These are phyloP conservation scores for Lachancea waltii DNA, from an alignment of 805 yeast genomes.

Conservation along the genomic window DNA sequence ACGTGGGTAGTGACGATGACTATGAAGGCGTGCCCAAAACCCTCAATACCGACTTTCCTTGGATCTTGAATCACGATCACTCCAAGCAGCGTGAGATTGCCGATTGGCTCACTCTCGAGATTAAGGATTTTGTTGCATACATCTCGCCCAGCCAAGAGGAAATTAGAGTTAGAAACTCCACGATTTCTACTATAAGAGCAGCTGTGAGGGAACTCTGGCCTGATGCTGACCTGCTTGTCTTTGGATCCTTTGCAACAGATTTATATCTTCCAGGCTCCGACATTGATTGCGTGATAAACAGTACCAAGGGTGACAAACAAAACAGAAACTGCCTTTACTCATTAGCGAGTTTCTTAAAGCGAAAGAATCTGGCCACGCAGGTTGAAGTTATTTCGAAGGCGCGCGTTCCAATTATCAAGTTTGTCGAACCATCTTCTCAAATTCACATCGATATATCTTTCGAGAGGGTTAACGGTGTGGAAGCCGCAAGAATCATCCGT, in stretches of 20 bases:
- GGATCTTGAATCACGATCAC: slow-evolving; percentile 77
- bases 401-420: slow-evolving; percentile 89
- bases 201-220: slow-evolving; percentile 61
- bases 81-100: slow-evolving; percentile 69
- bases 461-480: slow-evolving; percentile 75
- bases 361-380: slow-evolving; percentile 53
- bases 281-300: slow-evolving; percentile 84
- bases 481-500: slow-evolving; percentile 72
- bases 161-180: slow-evolving; percentile 55
- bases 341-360: slow-evolving; percentile 62
- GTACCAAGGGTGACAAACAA: slow-evolving; percentile 51
- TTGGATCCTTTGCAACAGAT: slow-evolving; percentile 94
- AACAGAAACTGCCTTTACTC: slow-evolving; percentile 62
- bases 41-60: slow-evolving; percentile 43
- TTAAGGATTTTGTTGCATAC: slow-evolving; percentile 75
- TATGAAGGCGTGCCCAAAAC: slow-evolving; percentile 7
- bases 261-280: slow-evolving; percentile 91
- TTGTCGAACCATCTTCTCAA: slow-evolving; percentile 62
- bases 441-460: slow-evolving; percentile 87
- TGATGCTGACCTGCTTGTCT: slow-evolving; percentile 71
- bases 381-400: slow-evolving; percentile 86
- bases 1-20: slow-evolving; percentile 11
- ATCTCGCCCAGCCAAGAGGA: slow-evolving; percentile 80
- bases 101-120: slow-evolving; percentile 82
- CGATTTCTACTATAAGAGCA: slow-evolving; percentile 53